Evolutionary conservation across 805 yeast species (phyloP).

Genomic region (Metschnikowia santaceciliae): DNA sequence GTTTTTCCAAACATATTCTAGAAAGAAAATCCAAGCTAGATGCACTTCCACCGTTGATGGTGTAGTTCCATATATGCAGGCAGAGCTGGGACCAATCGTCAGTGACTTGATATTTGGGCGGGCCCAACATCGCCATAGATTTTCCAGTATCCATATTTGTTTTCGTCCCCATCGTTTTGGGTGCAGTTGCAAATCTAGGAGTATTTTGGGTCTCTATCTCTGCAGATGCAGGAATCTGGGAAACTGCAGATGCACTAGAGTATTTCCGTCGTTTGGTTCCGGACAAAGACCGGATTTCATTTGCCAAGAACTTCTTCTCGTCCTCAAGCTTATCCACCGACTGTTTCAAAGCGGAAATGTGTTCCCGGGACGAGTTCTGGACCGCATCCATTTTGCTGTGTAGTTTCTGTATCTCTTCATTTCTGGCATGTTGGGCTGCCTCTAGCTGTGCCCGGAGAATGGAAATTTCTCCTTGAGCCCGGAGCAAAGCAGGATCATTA

Average conservation of each 20-base stretch:
- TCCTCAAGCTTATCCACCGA: conserved; percentile 39
- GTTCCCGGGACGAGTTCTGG: conserved; percentile 26
- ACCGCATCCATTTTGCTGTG: conserved; percentile 15
- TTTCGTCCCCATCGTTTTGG: not conserved
- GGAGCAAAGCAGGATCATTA: conserved; percentile 26
- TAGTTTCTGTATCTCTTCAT: conserved; percentile 32
- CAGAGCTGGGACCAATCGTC: conserved; percentile 33
- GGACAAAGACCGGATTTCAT: conserved; percentile 31
- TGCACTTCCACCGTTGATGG: conserved; percentile 34
- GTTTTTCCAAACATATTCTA: conserved; percentile 26
- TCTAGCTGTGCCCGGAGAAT: conserved; percentile 64
- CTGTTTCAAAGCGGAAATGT: conserved; percentile 26
- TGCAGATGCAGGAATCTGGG: not conserved
- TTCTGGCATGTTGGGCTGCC: conserved; percentile 39
- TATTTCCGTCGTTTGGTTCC: conserved; percentile 19
- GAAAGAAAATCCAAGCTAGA: conserved; percentile 30
- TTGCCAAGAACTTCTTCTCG: conserved; percentile 39
- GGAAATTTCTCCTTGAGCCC: conserved; percentile 77
- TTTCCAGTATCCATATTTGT: not conserved
- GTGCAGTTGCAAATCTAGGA: not conserved
- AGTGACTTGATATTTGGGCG: conserved; percentile 21
- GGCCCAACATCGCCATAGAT: not conserved
- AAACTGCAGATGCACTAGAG: not conserved
- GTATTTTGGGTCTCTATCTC: not conserved
- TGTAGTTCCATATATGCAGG: conserved; percentile 34